Percentiles rank a stretch among this genome's conserved stretches.
These are phyloP conservation scores for Inga leiocalycina DNA, from an alignment of 306 rosid species.

Conservation along the genomic window DNA sequence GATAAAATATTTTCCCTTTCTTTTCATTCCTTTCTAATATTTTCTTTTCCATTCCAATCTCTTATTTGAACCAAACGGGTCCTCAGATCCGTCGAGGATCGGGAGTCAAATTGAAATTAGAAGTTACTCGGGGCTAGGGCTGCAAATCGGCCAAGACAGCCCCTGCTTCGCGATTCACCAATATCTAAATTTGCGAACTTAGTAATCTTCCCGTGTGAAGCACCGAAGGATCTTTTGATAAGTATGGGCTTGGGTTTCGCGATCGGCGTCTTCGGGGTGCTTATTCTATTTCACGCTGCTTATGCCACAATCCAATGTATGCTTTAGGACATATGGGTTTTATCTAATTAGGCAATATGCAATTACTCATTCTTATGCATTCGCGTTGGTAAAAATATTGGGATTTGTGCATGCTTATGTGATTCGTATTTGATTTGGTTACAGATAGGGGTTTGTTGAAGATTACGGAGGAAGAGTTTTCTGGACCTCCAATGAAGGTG, in stretches of 20 bases:
- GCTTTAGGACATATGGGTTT: background rate
- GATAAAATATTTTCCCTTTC: too few relatives aligned
- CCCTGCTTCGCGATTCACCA: background rate
- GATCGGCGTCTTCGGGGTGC: constrained; percentile 58
- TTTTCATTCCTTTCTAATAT: too few relatives aligned
- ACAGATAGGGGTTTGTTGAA: constrained; percentile 84
- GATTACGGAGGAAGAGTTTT: constrained; percentile 88
- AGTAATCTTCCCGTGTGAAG: constrained; percentile 32
- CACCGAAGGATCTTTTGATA: constrained; percentile 18
- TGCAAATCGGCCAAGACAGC: background rate
- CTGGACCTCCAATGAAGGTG: constrained; percentile 77
- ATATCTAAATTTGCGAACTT: constrained; percentile 7
- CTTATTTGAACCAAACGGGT: too few relatives aligned
- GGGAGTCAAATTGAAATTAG: background rate
- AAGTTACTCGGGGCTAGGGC: background rate
- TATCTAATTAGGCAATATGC: background rate
- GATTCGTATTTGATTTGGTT: constrained; percentile 36
- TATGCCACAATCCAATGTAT: constrained; percentile 66
- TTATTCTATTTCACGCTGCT: constrained; percentile 62
- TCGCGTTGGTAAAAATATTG: background rate
- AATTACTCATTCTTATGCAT: background rate
- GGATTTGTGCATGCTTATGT: constrained; percentile 2
- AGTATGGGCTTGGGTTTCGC: constrained; percentile 49
- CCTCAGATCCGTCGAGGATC: too few relatives aligned
- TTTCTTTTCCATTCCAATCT: too few relatives aligned